These are phyloP conservation scores for Boletus smithii DNA, from an alignment of 1,284 basidiomycete species.

Conservation along the genomic window DNA sequence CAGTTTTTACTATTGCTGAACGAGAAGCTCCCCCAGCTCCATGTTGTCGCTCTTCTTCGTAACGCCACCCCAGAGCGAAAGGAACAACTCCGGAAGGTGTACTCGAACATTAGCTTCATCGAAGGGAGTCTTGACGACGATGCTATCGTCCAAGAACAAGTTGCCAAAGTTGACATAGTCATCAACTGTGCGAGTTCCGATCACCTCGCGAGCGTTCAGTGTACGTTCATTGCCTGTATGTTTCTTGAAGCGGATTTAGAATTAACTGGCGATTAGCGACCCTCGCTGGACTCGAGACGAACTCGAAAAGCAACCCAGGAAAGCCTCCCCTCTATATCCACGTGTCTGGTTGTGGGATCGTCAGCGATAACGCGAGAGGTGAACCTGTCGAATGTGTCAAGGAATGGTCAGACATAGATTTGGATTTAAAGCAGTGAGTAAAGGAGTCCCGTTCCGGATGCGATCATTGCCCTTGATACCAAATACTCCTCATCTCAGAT, in stretches of 20 bases:
- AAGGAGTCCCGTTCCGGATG: background rate
- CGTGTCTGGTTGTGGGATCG: conserved; percentile 39
- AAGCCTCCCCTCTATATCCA: conserved; percentile 43
- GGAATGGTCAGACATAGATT: conserved; percentile 38
- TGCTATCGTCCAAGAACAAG: conserved; percentile 35
- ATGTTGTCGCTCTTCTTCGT: conserved; percentile 37
- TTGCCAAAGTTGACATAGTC: conserved; percentile 33
- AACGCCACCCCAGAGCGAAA: conserved; percentile 31
- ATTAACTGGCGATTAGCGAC: conserved; percentile 35
- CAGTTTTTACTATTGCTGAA: conserved; percentile 37
- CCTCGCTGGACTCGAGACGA: conserved; percentile 38
- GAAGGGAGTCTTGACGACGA: conserved; percentile 39
- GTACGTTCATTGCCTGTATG: conserved; percentile 21
- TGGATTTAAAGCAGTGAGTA: conserved; percentile 32
- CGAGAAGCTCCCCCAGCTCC: conserved; percentile 30
- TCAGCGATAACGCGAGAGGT: conserved; percentile 39
- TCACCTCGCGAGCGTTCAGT: conserved; percentile 34
- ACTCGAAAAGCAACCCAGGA: conserved; percentile 34
- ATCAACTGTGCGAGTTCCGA: conserved; percentile 43
- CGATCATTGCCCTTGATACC: background rate
- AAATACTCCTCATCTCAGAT: conserved; percentile 12
- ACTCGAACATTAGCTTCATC: conserved; percentile 34
- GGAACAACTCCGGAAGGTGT: conserved; percentile 29
- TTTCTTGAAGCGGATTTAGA: background rate
- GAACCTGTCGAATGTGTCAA: conserved; percentile 32